Evolutionary conservation across 2,329 filamentous ascomycete genomes (phyloP), one percentile per base, ranked within the genome.

Genomic region (Pseudocercospora fuligena): DNA sequence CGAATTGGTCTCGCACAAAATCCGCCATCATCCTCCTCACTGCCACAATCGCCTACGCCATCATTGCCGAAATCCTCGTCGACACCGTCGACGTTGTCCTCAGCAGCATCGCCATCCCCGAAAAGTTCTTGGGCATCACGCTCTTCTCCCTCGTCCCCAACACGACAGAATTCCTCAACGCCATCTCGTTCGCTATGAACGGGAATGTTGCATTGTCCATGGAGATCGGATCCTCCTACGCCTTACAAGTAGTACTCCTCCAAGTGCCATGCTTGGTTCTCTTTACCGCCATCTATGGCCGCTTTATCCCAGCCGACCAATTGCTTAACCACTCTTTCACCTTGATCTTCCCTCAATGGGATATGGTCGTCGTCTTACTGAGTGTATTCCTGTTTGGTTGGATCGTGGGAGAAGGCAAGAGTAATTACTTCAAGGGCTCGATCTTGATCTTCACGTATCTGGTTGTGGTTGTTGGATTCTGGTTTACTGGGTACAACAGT

Each of bases 161-260:
- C 82, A 98, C 95, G 1, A 99, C 95, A 0, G 95, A 99, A 78
- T 99, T 99, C 78, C 79, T 99, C 89, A 99, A 99, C 80, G 95
- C 94, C 78, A 99, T 99, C 66, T 97, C 94, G 0, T 99, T 99
- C 78, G 95, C 95, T 62, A 99, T 99, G 94, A 98, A 99, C 76
- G 95, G 95, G 67, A 99, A 99, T 79, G 98, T 99, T 79, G 95
- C 95, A 0, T 83, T 99, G 19, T 97, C 93, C 43, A 99, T 99
- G 95, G 95, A 99, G 77, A 99, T 99, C 73, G 95, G 95, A 72
- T 97, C 94, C 0, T 94, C 94, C 1, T 99, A 99, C 77, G 95
- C 95, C 1, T 84, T 99, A 51, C 95, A 99, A 80, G 95, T 99
- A 59, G 97, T 94, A 77, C 85, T 99, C 29, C 85, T 99, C 21